Conservation (phyloP, 1,284 basidiomycete genomes). For the Peniophora sp. region DNA sequence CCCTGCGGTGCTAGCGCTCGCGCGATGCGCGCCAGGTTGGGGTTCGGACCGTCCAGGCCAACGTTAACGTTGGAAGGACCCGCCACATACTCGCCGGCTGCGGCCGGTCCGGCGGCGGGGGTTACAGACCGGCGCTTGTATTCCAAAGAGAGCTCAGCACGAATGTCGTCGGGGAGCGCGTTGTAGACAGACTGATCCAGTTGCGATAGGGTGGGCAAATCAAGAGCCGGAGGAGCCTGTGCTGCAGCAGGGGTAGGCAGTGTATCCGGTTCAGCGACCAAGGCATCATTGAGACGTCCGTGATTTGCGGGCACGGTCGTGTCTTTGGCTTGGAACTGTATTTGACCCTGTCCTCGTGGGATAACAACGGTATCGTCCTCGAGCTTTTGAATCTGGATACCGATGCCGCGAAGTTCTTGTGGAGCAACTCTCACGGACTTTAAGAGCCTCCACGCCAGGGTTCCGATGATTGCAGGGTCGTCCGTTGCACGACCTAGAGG, state of each 20-base stretch:
- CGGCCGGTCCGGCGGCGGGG: constrained; percentile 18
- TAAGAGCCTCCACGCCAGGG: constrained; percentile 75
- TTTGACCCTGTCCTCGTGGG: constrained; percentile 39
- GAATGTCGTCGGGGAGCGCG: constrained; percentile 65
- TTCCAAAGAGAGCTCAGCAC: constrained; percentile 60
- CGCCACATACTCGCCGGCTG: background rate
- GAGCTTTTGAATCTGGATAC: constrained; percentile 88
- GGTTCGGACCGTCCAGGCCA: constrained; percentile 17
- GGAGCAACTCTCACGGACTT: constrained; percentile 72
- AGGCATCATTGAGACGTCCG: no score
- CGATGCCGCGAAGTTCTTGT: constrained; percentile 86
- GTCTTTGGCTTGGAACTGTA: constrained; percentile 38
- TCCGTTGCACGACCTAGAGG: constrained; percentile 63
- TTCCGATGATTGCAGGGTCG: constrained; percentile 63
- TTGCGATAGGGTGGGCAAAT: constrained; percentile 66
- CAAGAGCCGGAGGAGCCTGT: constrained; percentile 15
- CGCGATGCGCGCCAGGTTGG: constrained; percentile 49
- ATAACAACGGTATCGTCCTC: constrained; percentile 35
- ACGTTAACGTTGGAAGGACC: background rate
- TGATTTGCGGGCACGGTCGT: background rate
- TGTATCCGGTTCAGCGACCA: background rate
- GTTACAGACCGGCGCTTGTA: constrained; percentile 54
- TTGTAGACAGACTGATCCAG: constrained; percentile 67
- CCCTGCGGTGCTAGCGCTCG: constrained; percentile 54
- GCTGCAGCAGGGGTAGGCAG: background rate